These are phyloP conservation scores for Fusarium sp. DNA, from an alignment of 2,329 filamentous ascomycete genomes.

Conservation along the genomic window DNA sequence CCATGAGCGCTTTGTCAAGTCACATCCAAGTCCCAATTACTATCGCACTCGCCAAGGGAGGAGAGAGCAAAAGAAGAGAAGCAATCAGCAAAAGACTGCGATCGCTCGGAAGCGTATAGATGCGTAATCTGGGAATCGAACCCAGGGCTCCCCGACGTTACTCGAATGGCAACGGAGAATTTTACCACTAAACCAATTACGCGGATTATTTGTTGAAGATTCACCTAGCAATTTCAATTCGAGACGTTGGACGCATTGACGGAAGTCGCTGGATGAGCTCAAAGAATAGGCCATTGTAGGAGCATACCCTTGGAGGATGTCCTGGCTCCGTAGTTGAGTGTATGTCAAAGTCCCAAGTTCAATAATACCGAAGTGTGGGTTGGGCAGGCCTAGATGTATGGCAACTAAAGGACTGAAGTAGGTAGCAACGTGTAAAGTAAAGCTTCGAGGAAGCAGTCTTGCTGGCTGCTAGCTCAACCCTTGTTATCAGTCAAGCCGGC, in stretches of 20 bases:
- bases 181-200: conserved; percentile 41
- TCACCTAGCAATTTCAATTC: accelerated
- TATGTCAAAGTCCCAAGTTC: too few species aligned
- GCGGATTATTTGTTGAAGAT: conserved; percentile 5
- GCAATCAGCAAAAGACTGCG: background rate
- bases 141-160: conserved; percentile 33
- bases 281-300: background rate
- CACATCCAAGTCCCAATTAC: background rate
- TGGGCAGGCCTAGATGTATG: too few species aligned
- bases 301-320: too few species aligned
- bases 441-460: too few species aligned
- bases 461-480: too few species aligned
- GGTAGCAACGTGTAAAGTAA: too few species aligned
- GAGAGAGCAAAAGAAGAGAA: background rate
- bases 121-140: conserved; percentile 39
- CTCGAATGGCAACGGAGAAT: conserved; percentile 37
- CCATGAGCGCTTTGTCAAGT: accelerated
- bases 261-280: background rate
- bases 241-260: background rate
- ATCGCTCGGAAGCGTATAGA: accelerated
- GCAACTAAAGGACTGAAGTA: too few species aligned
- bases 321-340: too few species aligned
- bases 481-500: too few species aligned
- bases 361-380: too few species aligned
- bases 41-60: background rate